Evolutionary conservation across 73 alveolate species (phyloP).

Genomic region (Stentor roeselii): DNA sequence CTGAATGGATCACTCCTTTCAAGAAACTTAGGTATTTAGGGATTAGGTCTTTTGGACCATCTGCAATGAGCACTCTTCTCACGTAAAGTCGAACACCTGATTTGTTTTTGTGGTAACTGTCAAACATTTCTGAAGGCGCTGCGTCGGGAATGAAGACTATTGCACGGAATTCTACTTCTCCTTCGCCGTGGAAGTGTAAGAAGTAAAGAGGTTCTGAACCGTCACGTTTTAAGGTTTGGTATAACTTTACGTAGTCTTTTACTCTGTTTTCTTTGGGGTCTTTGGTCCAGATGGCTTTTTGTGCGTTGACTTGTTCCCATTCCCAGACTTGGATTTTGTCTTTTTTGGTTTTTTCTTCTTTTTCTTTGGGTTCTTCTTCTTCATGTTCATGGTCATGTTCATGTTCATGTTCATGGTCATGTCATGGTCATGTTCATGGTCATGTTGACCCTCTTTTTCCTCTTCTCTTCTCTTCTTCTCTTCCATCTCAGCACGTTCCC

Average conservation of each 20-base stretch:
- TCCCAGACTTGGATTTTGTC: conserved; percentile 92
- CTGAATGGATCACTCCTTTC: conserved; percentile 96
- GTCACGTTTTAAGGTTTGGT: conserved; percentile 93
- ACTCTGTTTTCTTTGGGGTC: conserved; percentile 91
- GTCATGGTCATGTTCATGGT: conserved; percentile 62
- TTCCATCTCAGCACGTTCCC: conserved; percentile 51
- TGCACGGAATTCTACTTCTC: conserved; percentile 97
- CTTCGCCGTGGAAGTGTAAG: conserved; percentile 98
- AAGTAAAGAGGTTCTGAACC: conserved; percentile 95
- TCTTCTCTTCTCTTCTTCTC: conserved; percentile 72
- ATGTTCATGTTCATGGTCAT: conserved; percentile 14
- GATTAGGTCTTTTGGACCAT: conserved; percentile 93
- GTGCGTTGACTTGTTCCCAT: conserved; percentile 96
- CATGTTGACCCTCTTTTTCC: conserved; percentile 78
- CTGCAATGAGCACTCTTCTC: conserved; percentile 87
- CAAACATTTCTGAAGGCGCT: conserved; percentile 95
- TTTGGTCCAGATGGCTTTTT: conserved; percentile 98
- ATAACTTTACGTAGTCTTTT: conserved; percentile 94
- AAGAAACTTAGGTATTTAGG: conserved; percentile 93
- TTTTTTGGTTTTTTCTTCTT: conserved; percentile 69
- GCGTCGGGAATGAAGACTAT: conserved; percentile 89
- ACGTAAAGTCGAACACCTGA: conserved; percentile 94
- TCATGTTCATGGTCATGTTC: conserved; percentile 63
- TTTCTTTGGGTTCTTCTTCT: conserved; percentile 63
- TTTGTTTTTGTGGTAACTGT: conserved; percentile 93